These are phyloP conservation scores for Pichia phayaonensis DNA, from an alignment of 805 yeast species.

Conservation along the genomic window DNA sequence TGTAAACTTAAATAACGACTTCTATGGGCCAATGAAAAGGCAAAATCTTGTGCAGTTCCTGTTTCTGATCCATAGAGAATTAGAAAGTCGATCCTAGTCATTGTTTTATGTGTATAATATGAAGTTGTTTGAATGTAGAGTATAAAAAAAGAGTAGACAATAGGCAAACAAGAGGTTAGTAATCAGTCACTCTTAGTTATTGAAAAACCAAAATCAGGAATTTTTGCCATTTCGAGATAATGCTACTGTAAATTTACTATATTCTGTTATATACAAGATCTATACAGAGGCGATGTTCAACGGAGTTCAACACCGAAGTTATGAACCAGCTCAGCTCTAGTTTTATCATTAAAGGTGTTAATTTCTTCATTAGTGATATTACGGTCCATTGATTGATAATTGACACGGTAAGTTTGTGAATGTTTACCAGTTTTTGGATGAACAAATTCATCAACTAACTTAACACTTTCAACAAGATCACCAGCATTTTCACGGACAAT, in stretches of 20 bases:
- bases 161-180: not conserved
- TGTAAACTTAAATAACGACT: constrained; percentile 47
- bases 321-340: constrained; percentile 48
- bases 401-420: constrained; percentile 83
- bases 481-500: constrained; percentile 78
- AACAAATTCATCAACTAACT: constrained; percentile 68
- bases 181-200: not conserved
- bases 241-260: not conserved
- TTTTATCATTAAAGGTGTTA: constrained; percentile 60
- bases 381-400: constrained; percentile 94
- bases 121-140: not conserved
- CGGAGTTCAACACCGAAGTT: constrained; percentile 52
- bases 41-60: constrained; percentile 84
- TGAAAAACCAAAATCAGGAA: not conserved
- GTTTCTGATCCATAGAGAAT: constrained; percentile 89
- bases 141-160: not conserved
- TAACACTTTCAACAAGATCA: constrained; percentile 82
- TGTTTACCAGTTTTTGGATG: constrained; percentile 75
- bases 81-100: constrained; percentile 7
- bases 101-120: not conserved
- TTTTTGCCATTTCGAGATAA: not conserved
- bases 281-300: constrained; percentile 3
- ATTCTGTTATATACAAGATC: constrained; percentile 1
- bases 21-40: constrained; percentile 50
- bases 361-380: constrained; percentile 80